Conservation (phyloP, 2,329 filamentous ascomycete genomes). For the Fusarium palustre region DNA sequence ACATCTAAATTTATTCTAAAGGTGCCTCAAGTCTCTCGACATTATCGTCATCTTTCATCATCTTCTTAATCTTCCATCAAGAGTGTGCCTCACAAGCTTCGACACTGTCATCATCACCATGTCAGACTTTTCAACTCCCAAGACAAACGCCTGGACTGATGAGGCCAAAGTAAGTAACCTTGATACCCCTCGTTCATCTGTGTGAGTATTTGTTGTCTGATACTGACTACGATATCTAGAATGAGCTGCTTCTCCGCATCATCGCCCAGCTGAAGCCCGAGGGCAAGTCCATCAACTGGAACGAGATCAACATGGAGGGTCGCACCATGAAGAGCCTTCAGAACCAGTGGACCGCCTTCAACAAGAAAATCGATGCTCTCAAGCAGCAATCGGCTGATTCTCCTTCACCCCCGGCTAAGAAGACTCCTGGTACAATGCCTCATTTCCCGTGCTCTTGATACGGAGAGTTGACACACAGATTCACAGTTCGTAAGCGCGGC, state of each 20-base stretch:
- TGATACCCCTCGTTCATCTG: not conserved
- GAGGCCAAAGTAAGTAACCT: slow-evolving; percentile 52
- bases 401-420: slow-evolving; percentile 37
- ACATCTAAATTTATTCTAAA: too few relatives aligned
- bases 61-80: not conserved
- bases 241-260: slow-evolving; percentile 53
- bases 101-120: slow-evolving; percentile 34
- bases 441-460: not conserved
- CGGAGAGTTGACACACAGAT: slow-evolving; percentile 1
- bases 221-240: slow-evolving; percentile 37
- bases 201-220: not conserved
- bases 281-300: slow-evolving; percentile 53
- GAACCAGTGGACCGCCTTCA: slow-evolving; percentile 54
- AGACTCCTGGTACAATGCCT: slow-evolving; percentile 36
- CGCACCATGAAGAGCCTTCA: slow-evolving; percentile 55
- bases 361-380: slow-evolving; percentile 53
- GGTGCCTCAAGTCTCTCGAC: too few relatives aligned
- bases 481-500: slow-evolving; percentile 41
- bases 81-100: not conserved
- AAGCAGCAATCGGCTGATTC: slow-evolving; percentile 40
- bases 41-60: not conserved
- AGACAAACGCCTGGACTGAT: slow-evolving; percentile 53
- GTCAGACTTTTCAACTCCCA: slow-evolving; percentile 36
- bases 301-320: slow-evolving; percentile 51
- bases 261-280: slow-evolving; percentile 51